phyloP scores from a whole-genome alignment of 495 filamentous ascomycete species.

The Penicillium antarcticum region DNA sequence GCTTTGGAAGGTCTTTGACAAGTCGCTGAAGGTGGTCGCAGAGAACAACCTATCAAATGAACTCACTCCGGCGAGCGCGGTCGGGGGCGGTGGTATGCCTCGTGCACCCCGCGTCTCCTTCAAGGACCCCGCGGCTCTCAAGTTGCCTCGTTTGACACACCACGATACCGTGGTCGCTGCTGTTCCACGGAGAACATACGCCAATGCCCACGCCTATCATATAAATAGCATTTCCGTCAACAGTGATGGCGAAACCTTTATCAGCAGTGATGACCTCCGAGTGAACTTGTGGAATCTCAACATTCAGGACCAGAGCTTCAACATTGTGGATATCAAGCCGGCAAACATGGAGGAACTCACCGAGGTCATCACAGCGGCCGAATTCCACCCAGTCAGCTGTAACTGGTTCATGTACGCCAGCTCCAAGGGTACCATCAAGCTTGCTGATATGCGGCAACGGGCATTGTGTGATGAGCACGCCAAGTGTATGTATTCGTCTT shows the following conservation, averaged over 20 bases:
- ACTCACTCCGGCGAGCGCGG: conserved; percentile 72
- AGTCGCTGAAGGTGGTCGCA: conserved; percentile 96
- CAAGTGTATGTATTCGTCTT: conserved; percentile 65
- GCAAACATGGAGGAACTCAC: conserved; percentile 99
- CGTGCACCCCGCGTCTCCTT: conserved; percentile 71
- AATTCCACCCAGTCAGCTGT: conserved; percentile 95
- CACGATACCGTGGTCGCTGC: conserved; percentile 98
- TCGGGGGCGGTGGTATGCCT: conserved; percentile 70
- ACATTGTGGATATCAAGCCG: conserved; percentile 99
- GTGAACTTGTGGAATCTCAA: conserved; percentile 99
- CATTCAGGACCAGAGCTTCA: conserved; percentile 99
- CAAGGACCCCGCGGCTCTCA: conserved; percentile 75
- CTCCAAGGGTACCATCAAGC: conserved; percentile 97
- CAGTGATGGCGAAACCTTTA: conserved; percentile 98
- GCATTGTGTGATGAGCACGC: conserved; percentile 93
- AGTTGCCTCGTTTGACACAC: conserved; percentile 92
- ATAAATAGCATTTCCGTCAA: conserved; percentile 99
- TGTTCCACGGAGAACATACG: conserved; percentile 91
- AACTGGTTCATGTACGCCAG: conserved; percentile 99
- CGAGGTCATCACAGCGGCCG: conserved; percentile 96
- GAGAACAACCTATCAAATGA: conserved; percentile 98
- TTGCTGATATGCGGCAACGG: conserved; percentile 96
- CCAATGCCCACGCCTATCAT: conserved; percentile 97
- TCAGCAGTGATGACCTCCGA: conserved; percentile 94
- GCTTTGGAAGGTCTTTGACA: conserved; percentile 99